Conservation (phyloP, 208 protist genomes). For the Acanthamoeba polyphaga region DNA sequence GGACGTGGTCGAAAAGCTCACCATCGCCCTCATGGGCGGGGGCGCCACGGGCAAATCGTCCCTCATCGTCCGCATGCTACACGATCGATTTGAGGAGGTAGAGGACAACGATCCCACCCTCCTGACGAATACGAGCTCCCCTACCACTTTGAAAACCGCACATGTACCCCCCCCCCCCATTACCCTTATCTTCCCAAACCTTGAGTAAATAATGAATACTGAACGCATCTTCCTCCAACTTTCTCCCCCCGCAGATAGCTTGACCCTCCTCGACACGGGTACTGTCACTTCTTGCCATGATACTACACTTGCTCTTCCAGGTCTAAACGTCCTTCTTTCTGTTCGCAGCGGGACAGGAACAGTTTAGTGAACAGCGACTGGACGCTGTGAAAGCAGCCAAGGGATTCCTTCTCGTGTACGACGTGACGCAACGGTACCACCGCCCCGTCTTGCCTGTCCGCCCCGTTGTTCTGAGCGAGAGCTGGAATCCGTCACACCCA, state of each 20-base stretch:
- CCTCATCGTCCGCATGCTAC: slow-evolving; percentile 40
- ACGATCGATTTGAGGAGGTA: not conserved
- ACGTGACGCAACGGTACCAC: slow-evolving; percentile 21
- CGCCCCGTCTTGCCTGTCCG: not conserved
- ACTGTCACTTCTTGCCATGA: not conserved
- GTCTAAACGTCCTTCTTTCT: not conserved
- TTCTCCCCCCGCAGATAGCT: not conserved
- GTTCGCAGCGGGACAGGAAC: slow-evolving; percentile 37
- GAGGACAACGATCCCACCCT: slow-evolving; percentile 46
- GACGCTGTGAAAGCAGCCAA: not conserved
- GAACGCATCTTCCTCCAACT: too few relatives aligned
- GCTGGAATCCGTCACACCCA: not conserved
- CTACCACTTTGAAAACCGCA: slow-evolving; percentile 28
- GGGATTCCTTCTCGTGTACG: slow-evolving; percentile 33
- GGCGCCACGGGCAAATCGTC: slow-evolving; percentile 59
- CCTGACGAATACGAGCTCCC: slow-evolving; percentile 39
- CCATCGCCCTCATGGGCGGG: slow-evolving; percentile 24
- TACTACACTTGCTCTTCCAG: not conserved
- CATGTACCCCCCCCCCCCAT: not conserved
- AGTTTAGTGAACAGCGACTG: not conserved
- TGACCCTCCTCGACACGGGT: slow-evolving; percentile 26
- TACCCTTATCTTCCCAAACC: too few relatives aligned
- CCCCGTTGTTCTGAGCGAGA: not conserved
- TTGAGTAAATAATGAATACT: too few relatives aligned
- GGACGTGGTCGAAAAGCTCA: not conserved